A percentile compares a stretch with the other conserved stretches of the same genome.
phyloP scores from a whole-genome alignment of 176 grass and related monocot genomes.

The Pontederia paniculata region DNA sequence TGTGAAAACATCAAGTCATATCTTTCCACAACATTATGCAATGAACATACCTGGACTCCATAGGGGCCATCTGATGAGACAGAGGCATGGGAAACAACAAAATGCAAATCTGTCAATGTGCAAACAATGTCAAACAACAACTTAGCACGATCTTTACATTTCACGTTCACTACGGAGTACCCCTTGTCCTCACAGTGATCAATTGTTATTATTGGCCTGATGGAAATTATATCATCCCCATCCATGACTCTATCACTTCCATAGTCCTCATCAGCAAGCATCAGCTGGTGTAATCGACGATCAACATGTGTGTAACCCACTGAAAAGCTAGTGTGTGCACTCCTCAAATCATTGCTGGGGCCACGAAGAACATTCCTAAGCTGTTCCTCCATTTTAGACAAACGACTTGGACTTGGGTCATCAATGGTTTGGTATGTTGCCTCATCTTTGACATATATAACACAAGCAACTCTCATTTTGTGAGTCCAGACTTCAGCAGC shows the following conservation, averaged over 20 bases:
- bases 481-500: slow-evolving; percentile 94
- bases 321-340: slow-evolving; percentile 54
- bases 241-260: not conserved
- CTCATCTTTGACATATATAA: slow-evolving; percentile 82
- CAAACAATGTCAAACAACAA: slow-evolving; percentile 94
- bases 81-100: slow-evolving; percentile 81
- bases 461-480: slow-evolving; percentile 45
- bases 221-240: not conserved
- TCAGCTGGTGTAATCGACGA: slow-evolving; percentile 87
- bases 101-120: slow-evolving; percentile 96
- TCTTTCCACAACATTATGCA: not conserved
- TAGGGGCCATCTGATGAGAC: slow-evolving; percentile 61
- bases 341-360: slow-evolving; percentile 25
- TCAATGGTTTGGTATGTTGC: slow-evolving; percentile 31
- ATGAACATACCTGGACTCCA: slow-evolving; percentile 47
- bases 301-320: slow-evolving; percentile 53
- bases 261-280: slow-evolving; percentile 71
- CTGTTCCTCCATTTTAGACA: slow-evolving; percentile 43
- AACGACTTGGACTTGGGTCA: slow-evolving; percentile 23
- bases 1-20: no score
- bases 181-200: slow-evolving; percentile 83
- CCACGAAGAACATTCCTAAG: slow-evolving; percentile 60
- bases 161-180: slow-evolving; percentile 87
- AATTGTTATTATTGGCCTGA: slow-evolving; percentile 43
- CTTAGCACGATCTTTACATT: slow-evolving; percentile 70